phyloP scores from a whole-genome alignment of 441 rosid species.

The Syzygium malaccense region DNA sequence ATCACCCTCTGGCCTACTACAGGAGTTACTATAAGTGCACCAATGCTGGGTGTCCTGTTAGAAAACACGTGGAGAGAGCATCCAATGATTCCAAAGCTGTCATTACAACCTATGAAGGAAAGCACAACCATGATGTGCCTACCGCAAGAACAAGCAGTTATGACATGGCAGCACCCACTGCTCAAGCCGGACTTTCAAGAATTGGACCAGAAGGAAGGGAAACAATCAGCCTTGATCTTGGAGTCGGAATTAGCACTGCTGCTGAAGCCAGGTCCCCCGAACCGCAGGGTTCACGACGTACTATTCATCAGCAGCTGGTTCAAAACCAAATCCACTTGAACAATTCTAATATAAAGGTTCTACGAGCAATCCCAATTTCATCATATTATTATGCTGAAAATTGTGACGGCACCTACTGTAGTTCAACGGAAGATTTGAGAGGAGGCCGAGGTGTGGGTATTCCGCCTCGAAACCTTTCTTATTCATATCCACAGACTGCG shows the following conservation, averaged over 20 bases:
- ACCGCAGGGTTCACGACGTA: constrained; percentile 24
- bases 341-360: constrained; percentile 41
- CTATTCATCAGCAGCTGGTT: constrained; percentile 21
- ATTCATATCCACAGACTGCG: constrained; percentile 55
- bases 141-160: constrained; percentile 53
- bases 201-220: constrained; percentile 43
- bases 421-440: constrained; percentile 35
- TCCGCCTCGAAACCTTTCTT: constrained; percentile 40
- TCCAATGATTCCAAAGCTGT: constrained; percentile 97
- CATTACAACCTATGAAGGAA: constrained; percentile 95
- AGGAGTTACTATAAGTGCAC: constrained; percentile 99
- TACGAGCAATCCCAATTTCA: constrained; percentile 35
- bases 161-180: constrained; percentile 41
- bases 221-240: constrained; percentile 82
- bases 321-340: constrained; percentile 28
- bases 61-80: constrained; percentile 98
- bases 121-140: constrained; percentile 96
- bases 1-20: constrained; percentile 11
- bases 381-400: constrained; percentile 47
- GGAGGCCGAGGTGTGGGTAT: constrained; percentile 40
- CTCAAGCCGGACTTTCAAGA: constrained; percentile 30
- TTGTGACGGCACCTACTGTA: constrained; percentile 36
- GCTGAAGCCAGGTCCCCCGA: constrained; percentile 36
- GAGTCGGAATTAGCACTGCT: constrained; percentile 71
- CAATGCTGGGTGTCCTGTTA: constrained; percentile 82